Percentiles rank a stretch among this genome's conserved stretches.
These are phyloP conservation scores for Dictyostelium firmibasis DNA, from an alignment of 78 protist genomes.

Conservation along the genomic window DNA sequence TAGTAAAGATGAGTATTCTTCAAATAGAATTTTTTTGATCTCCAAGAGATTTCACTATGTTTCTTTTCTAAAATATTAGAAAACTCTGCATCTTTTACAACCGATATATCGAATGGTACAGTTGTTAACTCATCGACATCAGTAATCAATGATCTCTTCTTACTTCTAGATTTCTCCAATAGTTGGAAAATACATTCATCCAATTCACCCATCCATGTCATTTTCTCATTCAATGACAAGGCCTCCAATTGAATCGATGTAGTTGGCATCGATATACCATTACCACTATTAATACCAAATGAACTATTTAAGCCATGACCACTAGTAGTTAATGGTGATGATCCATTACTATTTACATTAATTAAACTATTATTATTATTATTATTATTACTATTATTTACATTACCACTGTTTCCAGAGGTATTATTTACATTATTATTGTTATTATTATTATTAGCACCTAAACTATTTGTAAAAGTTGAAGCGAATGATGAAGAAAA, in stretches of 20 bases:
- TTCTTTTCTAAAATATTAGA: slow-evolving; percentile 5
- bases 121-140: slow-evolving; percentile 4
- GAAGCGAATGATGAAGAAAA: background rate
- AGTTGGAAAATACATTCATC: slow-evolving; percentile 71
- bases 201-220: slow-evolving; percentile 74
- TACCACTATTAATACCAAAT: background rate
- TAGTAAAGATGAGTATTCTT: slow-evolving; percentile 47
- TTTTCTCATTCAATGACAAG: slow-evolving; percentile 19
- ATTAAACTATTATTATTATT: background rate
- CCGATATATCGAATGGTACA: background rate
- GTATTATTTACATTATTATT: background rate
- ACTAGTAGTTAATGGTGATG: slow-evolving; percentile 1
- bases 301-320: background rate
- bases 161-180: slow-evolving; percentile 36
- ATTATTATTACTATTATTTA: background rate
- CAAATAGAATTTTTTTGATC: slow-evolving; percentile 46
- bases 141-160: slow-evolving; percentile 23
- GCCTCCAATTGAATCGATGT: slow-evolving; percentile 19
- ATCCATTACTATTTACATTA: background rate
- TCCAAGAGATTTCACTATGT: slow-evolving; percentile 49
- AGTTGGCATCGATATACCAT: background rate
- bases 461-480: background rate
- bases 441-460: background rate
- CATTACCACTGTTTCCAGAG: background rate
- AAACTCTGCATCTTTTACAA: slow-evolving; percentile 30